Conservation (phyloP, 768 basidiomycete genomes). For the Kwoniella pini region DNA sequence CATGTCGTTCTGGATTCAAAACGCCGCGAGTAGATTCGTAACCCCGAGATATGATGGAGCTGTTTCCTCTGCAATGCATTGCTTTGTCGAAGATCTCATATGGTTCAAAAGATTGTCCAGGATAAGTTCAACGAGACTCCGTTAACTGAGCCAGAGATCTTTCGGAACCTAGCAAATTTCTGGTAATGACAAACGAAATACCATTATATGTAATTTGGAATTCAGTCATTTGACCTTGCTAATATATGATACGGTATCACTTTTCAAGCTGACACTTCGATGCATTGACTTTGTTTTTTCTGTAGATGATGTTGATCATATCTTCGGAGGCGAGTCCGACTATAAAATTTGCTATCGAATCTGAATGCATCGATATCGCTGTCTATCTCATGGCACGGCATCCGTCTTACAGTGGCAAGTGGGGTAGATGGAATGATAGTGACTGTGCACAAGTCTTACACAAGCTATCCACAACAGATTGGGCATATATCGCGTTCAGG, state of each 20-base stretch:
- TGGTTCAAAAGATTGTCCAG: background rate
- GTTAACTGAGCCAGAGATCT: too few relatives aligned
- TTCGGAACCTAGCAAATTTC: too few relatives aligned
- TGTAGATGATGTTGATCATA: background rate
- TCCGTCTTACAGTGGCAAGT: background rate
- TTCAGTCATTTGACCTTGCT: background rate
- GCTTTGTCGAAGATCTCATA: background rate
- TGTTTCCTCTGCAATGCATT: background rate
- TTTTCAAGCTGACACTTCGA: background rate
- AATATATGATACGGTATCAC: background rate
- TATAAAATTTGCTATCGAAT: background rate
- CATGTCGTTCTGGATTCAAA: constrained; percentile 16
- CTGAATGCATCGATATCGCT: constrained; percentile 4
- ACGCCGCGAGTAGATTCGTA: constrained; percentile 20
- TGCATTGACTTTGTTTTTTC: background rate
- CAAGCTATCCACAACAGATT: background rate
- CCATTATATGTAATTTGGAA: background rate
- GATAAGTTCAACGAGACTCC: too few relatives aligned
- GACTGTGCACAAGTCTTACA: background rate
- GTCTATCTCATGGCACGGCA: background rate
- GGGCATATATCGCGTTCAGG: too few relatives aligned
- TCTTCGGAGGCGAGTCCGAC: background rate
- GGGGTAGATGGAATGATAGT: background rate
- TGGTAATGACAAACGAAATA: too few relatives aligned
- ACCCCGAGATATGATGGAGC: constrained; percentile 25